Percentiles rank a stretch among this genome's conserved stretches.
Conservation (phyloP, 306 rosid genomes). For the Pterocarpus santalinus region DNA sequence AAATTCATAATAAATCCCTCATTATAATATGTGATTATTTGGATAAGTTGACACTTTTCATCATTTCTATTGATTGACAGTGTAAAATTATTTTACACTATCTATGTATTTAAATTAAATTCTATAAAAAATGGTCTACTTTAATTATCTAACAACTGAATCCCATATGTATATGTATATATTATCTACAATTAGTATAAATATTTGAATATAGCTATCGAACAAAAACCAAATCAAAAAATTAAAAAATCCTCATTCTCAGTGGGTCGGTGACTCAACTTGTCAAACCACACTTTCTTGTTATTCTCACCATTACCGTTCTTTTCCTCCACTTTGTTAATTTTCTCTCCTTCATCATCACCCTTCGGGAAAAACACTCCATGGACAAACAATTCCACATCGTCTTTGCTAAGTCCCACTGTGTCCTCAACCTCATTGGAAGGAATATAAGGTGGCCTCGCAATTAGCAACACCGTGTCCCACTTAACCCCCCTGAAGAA, state of each 20-base stretch:
- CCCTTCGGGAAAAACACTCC: slow-evolving; percentile 56
- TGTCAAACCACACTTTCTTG: slow-evolving; percentile 42
- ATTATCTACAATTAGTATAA: not conserved
- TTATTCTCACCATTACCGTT: slow-evolving; percentile 24
- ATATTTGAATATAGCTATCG: not conserved
- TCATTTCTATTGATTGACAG: too few relatives aligned
- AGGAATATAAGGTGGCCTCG: slow-evolving; percentile 86
- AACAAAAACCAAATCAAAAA: slow-evolving; percentile 50
- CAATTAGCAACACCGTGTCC: slow-evolving; percentile 63
- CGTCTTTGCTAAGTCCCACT: slow-evolving; percentile 48
- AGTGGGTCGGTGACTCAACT: slow-evolving; percentile 35
- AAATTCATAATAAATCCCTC: too few relatives aligned
- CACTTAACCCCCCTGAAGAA: slow-evolving; percentile 72
- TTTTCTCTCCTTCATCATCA: not conserved
- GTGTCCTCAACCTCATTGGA: slow-evolving; percentile 45
- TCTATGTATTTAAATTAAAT: too few relatives aligned
- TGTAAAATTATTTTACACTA: too few relatives aligned
- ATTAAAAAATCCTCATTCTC: slow-evolving; percentile 54
- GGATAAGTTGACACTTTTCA: too few relatives aligned
- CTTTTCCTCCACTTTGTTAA: not conserved
- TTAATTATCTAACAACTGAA: too few relatives aligned
- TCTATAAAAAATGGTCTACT: too few relatives aligned
- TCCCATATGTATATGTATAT: not conserved
- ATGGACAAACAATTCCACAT: slow-evolving; percentile 73
- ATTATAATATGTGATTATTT: too few relatives aligned